phyloP scores from a whole-genome alignment of 805 yeast genomes.

The Saccharomyces paradoxus region DNA sequence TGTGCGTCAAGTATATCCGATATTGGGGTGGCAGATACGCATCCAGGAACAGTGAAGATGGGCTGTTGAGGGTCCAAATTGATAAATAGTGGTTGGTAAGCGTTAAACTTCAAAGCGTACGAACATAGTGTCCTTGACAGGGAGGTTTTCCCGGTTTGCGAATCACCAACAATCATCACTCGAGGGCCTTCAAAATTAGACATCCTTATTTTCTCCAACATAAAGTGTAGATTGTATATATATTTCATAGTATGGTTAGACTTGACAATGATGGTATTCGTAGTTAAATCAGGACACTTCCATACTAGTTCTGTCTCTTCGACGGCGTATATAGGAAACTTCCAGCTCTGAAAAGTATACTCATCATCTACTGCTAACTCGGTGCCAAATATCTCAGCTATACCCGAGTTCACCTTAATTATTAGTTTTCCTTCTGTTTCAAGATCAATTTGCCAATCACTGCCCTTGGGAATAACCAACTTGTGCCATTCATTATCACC shows the following conservation, averaged over 20 bases:
- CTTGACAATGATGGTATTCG: slow-evolving; percentile 32
- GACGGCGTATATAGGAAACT: slow-evolving; percentile 49
- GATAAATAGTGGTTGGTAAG: slow-evolving; percentile 58
- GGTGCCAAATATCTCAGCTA: slow-evolving; percentile 87
- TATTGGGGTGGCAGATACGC: slow-evolving; percentile 73
- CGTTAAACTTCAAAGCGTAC: slow-evolving; percentile 67
- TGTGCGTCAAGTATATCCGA: slow-evolving; percentile 76
- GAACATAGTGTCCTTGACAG: slow-evolving; percentile 59
- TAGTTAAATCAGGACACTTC: slow-evolving; percentile 28
- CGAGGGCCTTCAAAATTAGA: slow-evolving; percentile 31
- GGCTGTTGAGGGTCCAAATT: slow-evolving; percentile 73
- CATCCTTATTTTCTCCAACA: slow-evolving; percentile 50
- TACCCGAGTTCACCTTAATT: slow-evolving; percentile 45
- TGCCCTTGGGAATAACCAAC: slow-evolving; percentile 16
- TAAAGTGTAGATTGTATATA: slow-evolving; percentile 66
- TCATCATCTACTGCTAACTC: slow-evolving; percentile 72
- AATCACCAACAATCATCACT: slow-evolving; percentile 66
- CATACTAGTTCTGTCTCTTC: slow-evolving; percentile 59
- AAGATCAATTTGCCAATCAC: slow-evolving; percentile 29
- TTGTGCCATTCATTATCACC: slow-evolving; percentile 17
- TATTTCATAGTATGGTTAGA: slow-evolving; percentile 68
- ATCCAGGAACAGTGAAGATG: slow-evolving; percentile 72
- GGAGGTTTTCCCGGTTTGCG: slow-evolving; percentile 71
- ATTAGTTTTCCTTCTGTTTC: slow-evolving; percentile 35
- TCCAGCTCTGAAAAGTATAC: slow-evolving; percentile 47